A percentile compares a stretch with the other conserved stretches of the same genome.
These are phyloP conservation scores for Diaporthe helianthi DNA, from an alignment of 2,329 filamentous ascomycete species.

Conservation along the genomic window DNA sequence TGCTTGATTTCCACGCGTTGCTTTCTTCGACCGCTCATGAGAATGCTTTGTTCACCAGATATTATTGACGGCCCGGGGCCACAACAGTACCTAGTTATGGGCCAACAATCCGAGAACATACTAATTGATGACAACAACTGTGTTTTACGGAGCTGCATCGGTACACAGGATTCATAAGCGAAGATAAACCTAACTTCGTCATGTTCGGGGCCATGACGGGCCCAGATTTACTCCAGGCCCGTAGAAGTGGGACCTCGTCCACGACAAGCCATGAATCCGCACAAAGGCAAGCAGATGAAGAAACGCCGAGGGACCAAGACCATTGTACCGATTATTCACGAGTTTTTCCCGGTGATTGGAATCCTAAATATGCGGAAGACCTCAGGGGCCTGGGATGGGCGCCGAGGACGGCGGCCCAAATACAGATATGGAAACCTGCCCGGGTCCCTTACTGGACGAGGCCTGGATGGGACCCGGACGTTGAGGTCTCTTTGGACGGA, in stretches of 20 bases:
- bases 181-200: not conserved
- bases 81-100: no score
- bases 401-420: not conserved
- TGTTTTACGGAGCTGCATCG: not conserved
- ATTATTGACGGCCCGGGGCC: not conserved
- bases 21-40: not conserved
- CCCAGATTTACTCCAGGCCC: not conserved
- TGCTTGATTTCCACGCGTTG: not conserved
- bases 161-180: no score
- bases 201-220: not conserved
- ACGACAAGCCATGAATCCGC: not conserved
- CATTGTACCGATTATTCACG: not conserved
- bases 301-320: not conserved
- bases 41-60: not conserved
- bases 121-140: not conserved
- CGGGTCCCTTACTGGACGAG: not conserved
- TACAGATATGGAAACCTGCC: not conserved
- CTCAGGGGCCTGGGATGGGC: not conserved
- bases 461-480: not conserved
- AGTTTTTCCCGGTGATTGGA: not conserved
- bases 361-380: not conserved
- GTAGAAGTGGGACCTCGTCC: not conserved
- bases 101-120: not conserved
- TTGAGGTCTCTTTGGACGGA: not conserved
- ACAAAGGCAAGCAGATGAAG: no score